Base-by-base conservation (phyloP, 768 basidiomycete genomes). In the Termitomyces sp. region DNA sequence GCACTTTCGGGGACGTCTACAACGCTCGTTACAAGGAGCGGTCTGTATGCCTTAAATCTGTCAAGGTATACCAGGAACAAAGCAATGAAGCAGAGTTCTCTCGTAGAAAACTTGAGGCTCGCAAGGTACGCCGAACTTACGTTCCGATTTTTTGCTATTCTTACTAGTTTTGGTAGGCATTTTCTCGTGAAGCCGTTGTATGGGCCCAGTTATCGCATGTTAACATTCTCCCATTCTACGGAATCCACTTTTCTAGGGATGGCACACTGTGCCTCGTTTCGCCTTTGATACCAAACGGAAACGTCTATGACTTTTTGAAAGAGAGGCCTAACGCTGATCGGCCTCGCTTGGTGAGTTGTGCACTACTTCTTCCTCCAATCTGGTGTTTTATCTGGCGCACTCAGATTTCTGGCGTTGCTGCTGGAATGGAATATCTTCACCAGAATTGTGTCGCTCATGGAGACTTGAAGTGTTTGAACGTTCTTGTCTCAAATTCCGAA, bases 401-500 rank as follows among this genome's bases (percentile, higher is more conserved):
- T 46, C 27, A 74, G 74, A 43, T 71, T 12, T 65, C 60, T 4
- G 75, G 73, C 50, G 62, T 75, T 26, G 70, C 71, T 5, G 45
- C 56, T 24, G 75, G 75, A 2, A 57, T 76, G 22, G 34, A 61
- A 3, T 74, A 76, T 60, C 65, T 76, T 24, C 74, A 75, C 54
- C 58, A 60, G 3, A 64, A 66, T 54, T 56, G 66, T 2, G 69
- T 81, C 24, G 68, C 77, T 12, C 79, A 79, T 53, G 79, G 79
- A 1, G 78, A 81, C 53, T 67, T 81, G 24, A 78, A 76, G 58
- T 76, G 75, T 13, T 76, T 75, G 12, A 82, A 82, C 56, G 76
- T 83, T 52, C 70, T 82, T 20, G 70, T 82, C 12, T 75, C 75
- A 4, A 65, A 62, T 3, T 59, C 69, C 12, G 71, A 72, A 9